A percentile compares a stretch with the other conserved stretches of the same genome.
phyloP scores from a whole-genome alignment of 2,329 filamentous ascomycete genomes.

The Colletotrichum trifolii region DNA sequence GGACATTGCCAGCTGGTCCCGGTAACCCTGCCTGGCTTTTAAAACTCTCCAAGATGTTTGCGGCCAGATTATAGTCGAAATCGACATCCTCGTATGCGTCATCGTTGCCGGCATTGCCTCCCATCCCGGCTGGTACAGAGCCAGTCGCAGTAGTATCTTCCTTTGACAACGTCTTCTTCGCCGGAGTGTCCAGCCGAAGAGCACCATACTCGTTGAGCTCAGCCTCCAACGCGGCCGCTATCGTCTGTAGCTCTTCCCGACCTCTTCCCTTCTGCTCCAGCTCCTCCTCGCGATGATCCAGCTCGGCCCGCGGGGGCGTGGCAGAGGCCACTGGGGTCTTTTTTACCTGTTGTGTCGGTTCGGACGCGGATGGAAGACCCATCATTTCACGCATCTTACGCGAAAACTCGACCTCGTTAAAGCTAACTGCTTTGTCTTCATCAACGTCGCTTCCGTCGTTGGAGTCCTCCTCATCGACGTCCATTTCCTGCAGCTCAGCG shows the following conservation, averaged over 20 bases:
- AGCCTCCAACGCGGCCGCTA: conserved; percentile 77
- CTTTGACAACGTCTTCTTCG: conserved; percentile 45
- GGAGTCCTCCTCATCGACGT: conserved; percentile 64
- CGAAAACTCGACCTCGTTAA: conserved; percentile 86
- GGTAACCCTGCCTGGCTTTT: conserved; percentile 88
- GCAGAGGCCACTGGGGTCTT: background rate
- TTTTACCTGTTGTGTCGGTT: too few relatives aligned
- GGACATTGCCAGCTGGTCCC: conserved; percentile 87
- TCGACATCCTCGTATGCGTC: conserved; percentile 72
- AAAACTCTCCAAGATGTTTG: conserved; percentile 92
- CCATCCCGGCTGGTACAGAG: background rate
- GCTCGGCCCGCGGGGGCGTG: background rate
- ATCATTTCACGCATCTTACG: conserved; percentile 94
- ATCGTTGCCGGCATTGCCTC: conserved; percentile 49
- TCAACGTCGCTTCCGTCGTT: conserved; percentile 60
- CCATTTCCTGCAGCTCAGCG: conserved; percentile 78
- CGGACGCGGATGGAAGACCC: conserved; percentile 63
- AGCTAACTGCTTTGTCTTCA: conserved; percentile 80
- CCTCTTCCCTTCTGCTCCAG: conserved; percentile 35
- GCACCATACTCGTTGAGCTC: conserved; percentile 78
- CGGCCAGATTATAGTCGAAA: conserved; percentile 87
- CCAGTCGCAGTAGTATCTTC: background rate
- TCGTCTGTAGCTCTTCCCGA: conserved; percentile 69
- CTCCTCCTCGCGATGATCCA: conserved; percentile 40
- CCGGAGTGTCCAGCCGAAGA: conserved; percentile 62